phyloP scores from a whole-genome alignment of 2,329 filamentous ascomycete species.

The Cladophialophora chaetospira region DNA sequence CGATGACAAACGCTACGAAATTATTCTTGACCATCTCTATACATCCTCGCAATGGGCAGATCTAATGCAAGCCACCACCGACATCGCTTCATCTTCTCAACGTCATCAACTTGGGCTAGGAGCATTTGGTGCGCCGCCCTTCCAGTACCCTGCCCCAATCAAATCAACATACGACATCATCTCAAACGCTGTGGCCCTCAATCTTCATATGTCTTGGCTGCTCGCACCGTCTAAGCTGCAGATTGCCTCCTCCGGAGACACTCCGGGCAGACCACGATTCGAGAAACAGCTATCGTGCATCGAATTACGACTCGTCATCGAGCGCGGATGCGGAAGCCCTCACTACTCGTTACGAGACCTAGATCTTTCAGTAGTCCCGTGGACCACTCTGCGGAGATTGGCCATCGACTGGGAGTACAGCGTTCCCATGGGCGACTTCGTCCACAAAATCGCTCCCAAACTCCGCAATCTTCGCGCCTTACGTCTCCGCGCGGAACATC shows the following conservation, averaged over 20 bases:
- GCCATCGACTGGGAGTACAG: slow-evolving; percentile 19
- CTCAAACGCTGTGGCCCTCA: slow-evolving; percentile 15
- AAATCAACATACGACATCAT: slow-evolving; percentile 17
- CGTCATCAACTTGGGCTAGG: slow-evolving; percentile 22
- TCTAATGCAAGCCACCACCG: slow-evolving; percentile 9
- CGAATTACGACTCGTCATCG: slow-evolving; percentile 14
- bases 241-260: no score
- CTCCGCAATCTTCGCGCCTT: slow-evolving; percentile 23
- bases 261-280: not conserved
- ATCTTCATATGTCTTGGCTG: slow-evolving; percentile 24
- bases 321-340: not conserved
- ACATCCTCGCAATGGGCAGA: slow-evolving; percentile 13
- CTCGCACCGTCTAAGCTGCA: no score
- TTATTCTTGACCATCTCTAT: slow-evolving; percentile 23
- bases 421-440: slow-evolving; percentile 17
- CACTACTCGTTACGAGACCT: slow-evolving; percentile 10
- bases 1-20: slow-evolving; percentile 15
- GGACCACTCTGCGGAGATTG: slow-evolving; percentile 13
- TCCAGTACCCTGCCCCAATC: not conserved
- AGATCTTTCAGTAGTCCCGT: slow-evolving; percentile 16
- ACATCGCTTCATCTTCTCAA: slow-evolving; percentile 11
- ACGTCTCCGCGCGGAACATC: slow-evolving; percentile 18
- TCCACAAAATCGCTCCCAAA: slow-evolving; percentile 12
- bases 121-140: slow-evolving; percentile 6
- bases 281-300: slow-evolving; percentile 5